Percentiles rank a stretch among this genome's conserved stretches.
These are phyloP conservation scores for Fusarium continuum DNA, from an alignment of 2,329 filamentous ascomycete species.

Conservation along the genomic window DNA sequence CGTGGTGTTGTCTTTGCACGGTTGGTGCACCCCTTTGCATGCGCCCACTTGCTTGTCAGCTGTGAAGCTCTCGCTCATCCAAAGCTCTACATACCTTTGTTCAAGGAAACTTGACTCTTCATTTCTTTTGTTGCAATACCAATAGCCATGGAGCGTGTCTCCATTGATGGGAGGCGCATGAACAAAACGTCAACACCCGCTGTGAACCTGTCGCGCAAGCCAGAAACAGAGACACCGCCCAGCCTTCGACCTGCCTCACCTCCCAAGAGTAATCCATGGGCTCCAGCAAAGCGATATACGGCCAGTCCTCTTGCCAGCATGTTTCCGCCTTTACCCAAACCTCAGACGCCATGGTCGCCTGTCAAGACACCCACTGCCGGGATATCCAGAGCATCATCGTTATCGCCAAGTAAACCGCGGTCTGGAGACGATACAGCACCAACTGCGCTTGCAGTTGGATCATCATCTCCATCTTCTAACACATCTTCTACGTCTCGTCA, in stretches of 20 bases:
- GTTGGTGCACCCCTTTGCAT: conserved; percentile 21
- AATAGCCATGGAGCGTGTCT: conserved; percentile 37
- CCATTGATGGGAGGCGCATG: conserved; percentile 42
- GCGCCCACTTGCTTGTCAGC: conserved; percentile 22
- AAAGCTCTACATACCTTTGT: conserved; percentile 2
- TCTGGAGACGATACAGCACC: conserved; percentile 14
- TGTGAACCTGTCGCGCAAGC: conserved; percentile 17
- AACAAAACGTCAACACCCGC: conserved; percentile 24
- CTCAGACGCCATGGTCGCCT: conserved; percentile 2
- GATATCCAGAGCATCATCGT: conserved; percentile 25
- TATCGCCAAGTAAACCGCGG: conserved; percentile 10
- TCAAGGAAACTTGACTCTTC: neutral
- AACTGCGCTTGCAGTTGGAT: conserved; percentile 6
- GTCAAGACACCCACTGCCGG: conserved; percentile 8
- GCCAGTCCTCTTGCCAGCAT: conserved; percentile 5
- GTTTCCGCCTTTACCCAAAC: conserved; percentile 38
- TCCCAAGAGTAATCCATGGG: conserved; percentile 49
- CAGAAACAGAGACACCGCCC: conserved; percentile 10
- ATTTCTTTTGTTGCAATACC: neutral
- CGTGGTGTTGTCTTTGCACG: conserved; percentile 12
- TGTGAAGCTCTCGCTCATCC: neutral
- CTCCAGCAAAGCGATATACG: conserved; percentile 1
- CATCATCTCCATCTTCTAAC: conserved; percentile 36
- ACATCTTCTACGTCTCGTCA: conserved; percentile 35
- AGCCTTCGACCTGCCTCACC: conserved; percentile 47